These are phyloP conservation scores for Colletotrichum sp. DNA, from an alignment of 2,329 filamentous ascomycete species.

Conservation along the genomic window DNA sequence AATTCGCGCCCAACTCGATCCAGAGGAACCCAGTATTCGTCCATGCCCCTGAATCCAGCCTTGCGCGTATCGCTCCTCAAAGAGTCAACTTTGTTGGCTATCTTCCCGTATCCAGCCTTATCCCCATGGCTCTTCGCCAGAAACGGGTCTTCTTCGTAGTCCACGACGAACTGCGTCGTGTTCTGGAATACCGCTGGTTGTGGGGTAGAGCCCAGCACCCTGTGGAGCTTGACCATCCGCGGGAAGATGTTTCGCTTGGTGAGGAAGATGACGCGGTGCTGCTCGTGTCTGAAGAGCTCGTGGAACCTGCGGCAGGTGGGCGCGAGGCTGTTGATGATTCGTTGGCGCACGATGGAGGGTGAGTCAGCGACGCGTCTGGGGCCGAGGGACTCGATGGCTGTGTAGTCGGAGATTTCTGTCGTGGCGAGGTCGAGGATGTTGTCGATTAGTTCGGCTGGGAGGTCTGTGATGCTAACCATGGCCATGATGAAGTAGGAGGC, in stretches of 20 bases:
- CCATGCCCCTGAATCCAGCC: not conserved
- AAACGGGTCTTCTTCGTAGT: not conserved
- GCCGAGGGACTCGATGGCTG: not conserved
- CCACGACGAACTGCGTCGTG: not conserved
- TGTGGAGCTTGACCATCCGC: not conserved
- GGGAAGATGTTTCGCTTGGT: not conserved
- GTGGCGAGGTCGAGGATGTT: not conserved
- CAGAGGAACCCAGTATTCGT: not conserved
- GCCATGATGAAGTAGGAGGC: not conserved
- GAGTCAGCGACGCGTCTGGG: not conserved
- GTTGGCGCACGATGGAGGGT: not conserved
- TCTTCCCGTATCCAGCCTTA: not conserved
- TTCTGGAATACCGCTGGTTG: not conserved
- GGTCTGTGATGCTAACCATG: not conserved
- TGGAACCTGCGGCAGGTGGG: not conserved
- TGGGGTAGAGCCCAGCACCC: not conserved
- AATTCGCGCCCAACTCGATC: accelerated
- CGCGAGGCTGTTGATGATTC: not conserved
- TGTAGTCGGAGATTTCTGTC: not conserved
- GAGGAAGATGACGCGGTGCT: not conserved
- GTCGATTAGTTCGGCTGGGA: not conserved
- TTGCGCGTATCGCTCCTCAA: accelerated
- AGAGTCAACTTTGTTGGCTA: not conserved
- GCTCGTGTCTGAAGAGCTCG: not conserved
- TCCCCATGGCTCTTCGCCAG: not conserved